Conservation (phyloP, 2,329 filamentous ascomycete genomes). For the Apiospora phragmitis region DNA sequence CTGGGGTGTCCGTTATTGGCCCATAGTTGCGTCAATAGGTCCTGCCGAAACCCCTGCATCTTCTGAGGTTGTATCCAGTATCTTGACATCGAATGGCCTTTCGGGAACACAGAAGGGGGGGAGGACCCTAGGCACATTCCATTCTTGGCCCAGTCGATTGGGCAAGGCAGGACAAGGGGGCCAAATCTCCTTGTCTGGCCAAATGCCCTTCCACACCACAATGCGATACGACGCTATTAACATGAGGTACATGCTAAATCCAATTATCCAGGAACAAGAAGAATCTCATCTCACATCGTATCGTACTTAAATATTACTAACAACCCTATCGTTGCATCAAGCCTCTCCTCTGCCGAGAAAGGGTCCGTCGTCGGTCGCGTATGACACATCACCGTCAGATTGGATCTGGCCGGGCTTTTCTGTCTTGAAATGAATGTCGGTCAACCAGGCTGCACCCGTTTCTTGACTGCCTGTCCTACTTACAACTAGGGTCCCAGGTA, state of each 20-base stretch:
- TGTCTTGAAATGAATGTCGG: neutral
- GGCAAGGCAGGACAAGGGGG: conserved; percentile 3
- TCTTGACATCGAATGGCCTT: conserved; percentile 1
- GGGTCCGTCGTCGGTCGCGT: neutral
- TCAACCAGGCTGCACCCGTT: neutral
- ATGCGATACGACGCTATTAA: conserved; percentile 3
- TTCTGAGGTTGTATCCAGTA: conserved; percentile 2
- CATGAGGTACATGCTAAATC: conserved; percentile 4
- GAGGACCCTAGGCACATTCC: neutral
- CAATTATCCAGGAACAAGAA: conserved; percentile 7
- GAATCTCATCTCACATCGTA: conserved; percentile 5
- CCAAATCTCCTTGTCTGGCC: neutral
- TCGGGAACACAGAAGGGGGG: neutral
- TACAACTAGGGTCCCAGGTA: no score
- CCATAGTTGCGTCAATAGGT: conserved; percentile 8
- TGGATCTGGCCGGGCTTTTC: neutral
- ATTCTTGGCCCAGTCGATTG: conserved; percentile 6
- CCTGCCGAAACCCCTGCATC: conserved; percentile 6
- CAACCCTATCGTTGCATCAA: conserved; percentile 5
- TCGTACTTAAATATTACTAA: neutral
- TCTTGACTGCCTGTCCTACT: neutral
- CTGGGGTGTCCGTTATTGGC: conserved; percentile 1
- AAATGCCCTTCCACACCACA: neutral
- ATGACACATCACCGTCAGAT: neutral
- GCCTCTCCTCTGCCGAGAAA: neutral